Percentiles rank a stretch among this genome's conserved stretches.
phyloP scores from a whole-genome alignment of 495 filamentous ascomycete species.

The Lasiosphaeria ovina region DNA sequence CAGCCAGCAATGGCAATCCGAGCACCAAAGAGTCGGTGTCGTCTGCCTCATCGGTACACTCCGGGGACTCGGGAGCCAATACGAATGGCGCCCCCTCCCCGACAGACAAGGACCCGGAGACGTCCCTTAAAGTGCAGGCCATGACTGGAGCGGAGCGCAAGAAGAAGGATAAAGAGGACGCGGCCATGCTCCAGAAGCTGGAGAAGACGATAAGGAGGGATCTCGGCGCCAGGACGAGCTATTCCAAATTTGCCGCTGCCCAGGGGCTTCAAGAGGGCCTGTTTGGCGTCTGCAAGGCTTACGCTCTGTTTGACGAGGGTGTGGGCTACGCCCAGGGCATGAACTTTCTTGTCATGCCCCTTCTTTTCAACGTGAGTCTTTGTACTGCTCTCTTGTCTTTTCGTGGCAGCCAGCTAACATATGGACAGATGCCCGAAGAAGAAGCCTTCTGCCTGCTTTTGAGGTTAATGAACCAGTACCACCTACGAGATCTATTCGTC shows the following conservation, averaged over 20 bases:
- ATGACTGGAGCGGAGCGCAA: slow-evolving; percentile 62
- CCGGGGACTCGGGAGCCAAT: slow-evolving; percentile 69
- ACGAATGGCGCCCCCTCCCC: slow-evolving; percentile 55
- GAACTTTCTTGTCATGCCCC: slow-evolving; percentile 97
- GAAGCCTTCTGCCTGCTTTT: slow-evolving; percentile 95
- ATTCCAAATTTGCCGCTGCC: slow-evolving; percentile 85
- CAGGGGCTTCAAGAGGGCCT: slow-evolving; percentile 91
- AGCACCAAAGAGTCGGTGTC: slow-evolving; percentile 65
- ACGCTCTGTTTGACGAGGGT: slow-evolving; percentile 89
- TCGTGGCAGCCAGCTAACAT: neutral
- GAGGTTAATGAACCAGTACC: slow-evolving; percentile 94
- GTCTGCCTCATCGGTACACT: slow-evolving; percentile 83
- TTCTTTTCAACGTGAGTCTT: slow-evolving; percentile 83
- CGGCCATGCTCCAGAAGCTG: slow-evolving; percentile 68
- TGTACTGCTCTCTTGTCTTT: neutral
- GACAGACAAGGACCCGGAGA: slow-evolving; percentile 65
- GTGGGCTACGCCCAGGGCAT: slow-evolving; percentile 98
- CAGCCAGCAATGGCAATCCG: slow-evolving; percentile 37
- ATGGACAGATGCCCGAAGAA: slow-evolving; percentile 83
- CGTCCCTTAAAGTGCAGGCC: slow-evolving; percentile 63
- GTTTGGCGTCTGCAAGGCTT: slow-evolving; percentile 95
- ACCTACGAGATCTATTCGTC: slow-evolving; percentile 88
- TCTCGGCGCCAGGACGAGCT: slow-evolving; percentile 89
- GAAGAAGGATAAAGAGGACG: slow-evolving; percentile 74
- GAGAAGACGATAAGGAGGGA: slow-evolving; percentile 91